Evolutionary conservation across 1,139 yeast genomes (phyloP), one percentile per base, ranked within the genome.

Genomic region (Suhomyces bolitotheri): DNA sequence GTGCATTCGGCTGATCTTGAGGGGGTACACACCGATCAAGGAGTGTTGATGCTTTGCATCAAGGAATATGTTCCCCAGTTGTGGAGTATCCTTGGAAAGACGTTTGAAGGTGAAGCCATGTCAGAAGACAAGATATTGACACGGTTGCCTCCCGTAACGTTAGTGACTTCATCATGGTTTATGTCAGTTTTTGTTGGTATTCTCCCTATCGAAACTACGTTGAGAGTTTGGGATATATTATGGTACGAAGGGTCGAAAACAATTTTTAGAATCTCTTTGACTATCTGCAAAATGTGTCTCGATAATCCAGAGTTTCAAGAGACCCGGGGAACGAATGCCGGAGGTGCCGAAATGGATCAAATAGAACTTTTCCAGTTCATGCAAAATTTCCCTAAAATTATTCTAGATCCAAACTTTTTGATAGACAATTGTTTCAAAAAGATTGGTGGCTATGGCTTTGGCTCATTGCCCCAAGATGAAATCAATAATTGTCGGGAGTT

Each of bases 161-260:
- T 92, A 27, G 95, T 95, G 46, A 90, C 97, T 0, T 90, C 97
- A 0, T 82, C 96, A 31, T 92, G 98, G 98, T 92, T 92, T 57
- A 92, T 92, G 98, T 85, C 96, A 45, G 76, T 88, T 5, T 92
- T 85, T 62, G 88, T 90, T 25, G 96, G 96, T 0, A 78, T 81
- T 2, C 62, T 92, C 26, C 98, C 97, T 0, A 78, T 87, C 12
- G 97, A 92, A 54, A 80, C 95, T 0, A 83, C 87, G 8, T 65
- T 92, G 33, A 66, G 97, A 39, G 82, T 92, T 0, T 92, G 98
- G 98, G 98, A 92, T 58, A 86, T 94, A 34, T 62, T 92, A 38
- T 90, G 95, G 71, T 88, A 84, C 53, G 97, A 92, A 56, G 97
- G 89, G 15, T 82, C 95, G 2, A 88, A 87, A 54, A 78, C 94